phyloP scores from a whole-genome alignment of 495 filamentous ascomycete genomes.

The Aspergillus haitiensis region DNA sequence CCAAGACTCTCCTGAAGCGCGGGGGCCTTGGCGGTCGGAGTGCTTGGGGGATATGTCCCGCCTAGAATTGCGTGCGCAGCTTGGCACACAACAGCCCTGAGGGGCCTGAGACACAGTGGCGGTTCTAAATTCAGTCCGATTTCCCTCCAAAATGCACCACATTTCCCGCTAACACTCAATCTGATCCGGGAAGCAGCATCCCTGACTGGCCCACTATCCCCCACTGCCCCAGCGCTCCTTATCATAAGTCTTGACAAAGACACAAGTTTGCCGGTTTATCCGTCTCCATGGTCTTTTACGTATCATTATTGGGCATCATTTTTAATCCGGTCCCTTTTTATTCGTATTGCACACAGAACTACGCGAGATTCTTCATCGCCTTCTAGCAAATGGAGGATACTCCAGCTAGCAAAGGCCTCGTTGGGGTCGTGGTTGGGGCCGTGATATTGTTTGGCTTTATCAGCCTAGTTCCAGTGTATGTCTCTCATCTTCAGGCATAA shows the following conservation, averaged over 20 bases:
- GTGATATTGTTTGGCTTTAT: conserved; percentile 33
- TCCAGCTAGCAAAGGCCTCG: conserved; percentile 28
- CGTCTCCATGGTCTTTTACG: conserved; percentile 17
- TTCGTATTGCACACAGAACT: conserved; percentile 12
- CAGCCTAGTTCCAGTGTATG: conserved; percentile 40
- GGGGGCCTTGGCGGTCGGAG: conserved; percentile 31
- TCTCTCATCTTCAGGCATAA: conserved; percentile 20
- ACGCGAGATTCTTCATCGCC: conserved; percentile 1
- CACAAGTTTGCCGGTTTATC: conserved; percentile 19
- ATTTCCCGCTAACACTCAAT: conserved; percentile 3
- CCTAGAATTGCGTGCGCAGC: conserved; percentile 24
- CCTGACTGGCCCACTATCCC: conserved; percentile 16
- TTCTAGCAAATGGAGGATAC: conserved; percentile 30
- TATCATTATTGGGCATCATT: conserved; percentile 20
- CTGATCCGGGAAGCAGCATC: not conserved
- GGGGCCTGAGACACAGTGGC: conserved; percentile 30
- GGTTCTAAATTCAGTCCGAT: conserved; percentile 31
- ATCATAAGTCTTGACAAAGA: not conserved
- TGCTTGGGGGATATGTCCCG: conserved; percentile 22
- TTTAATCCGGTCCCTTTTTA: conserved; percentile 8
- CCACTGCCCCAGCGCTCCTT: conserved; percentile 8
- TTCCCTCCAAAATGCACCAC: conserved; percentile 14
- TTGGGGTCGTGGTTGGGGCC: conserved; percentile 40
- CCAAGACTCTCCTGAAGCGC: conserved; percentile 30
- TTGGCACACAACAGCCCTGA: conserved; percentile 30